Base-by-base conservation (phyloP, 345 rosid genomes). In the Eutrema japonicum region DNA sequence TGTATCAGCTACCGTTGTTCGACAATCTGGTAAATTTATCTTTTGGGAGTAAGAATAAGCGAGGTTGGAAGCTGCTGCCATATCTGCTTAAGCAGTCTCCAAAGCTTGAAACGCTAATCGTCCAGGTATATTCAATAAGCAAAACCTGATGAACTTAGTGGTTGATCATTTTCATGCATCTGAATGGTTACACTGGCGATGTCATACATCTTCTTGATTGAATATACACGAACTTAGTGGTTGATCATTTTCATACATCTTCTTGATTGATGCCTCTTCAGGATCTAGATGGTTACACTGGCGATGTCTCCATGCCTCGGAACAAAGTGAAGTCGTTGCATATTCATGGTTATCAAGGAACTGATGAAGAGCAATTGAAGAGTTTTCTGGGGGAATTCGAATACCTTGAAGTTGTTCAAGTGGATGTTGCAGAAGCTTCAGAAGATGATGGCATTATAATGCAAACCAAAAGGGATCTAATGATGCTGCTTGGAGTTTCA, bases 91-190 rank as follows among this genome's bases (percentile, higher is more conserved):
- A 50, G 36, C 43, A 71, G 14, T 61, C 53, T 61, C 43, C 75
- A 18, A 61, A 71, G n/a, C 26, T 71, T 40, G 35, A 61, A 41
- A 61, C 75, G 14, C n/a, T 71, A 51, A 51, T 10, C 40, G 13
- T 70, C 16, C 1, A 55, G 73, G 73, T 45, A 43, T 43, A 33
- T 32, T 10, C 10, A 8, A n/a, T 46, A n/a, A 46, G 22, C 49
- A n/a, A 14, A 8, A 10, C 3, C 42, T 22, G 22, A 2, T 8
- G 10, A 10, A 0, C 4, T 9, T 38, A 9, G 11, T 37, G 12
- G 10, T 9, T 4, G 43, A 40, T 40, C 43, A 40, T 10, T 40
- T 10, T 32, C 35, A 32, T 32, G 5, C 35, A 32, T 32, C 33
- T 59, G 10, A 3, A 11, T 10, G 18, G 14, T 26, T 59, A 38